phyloP scores from a whole-genome alignment of 1,284 basidiomycete species.

The Sanghuangporus weigelae region DNA sequence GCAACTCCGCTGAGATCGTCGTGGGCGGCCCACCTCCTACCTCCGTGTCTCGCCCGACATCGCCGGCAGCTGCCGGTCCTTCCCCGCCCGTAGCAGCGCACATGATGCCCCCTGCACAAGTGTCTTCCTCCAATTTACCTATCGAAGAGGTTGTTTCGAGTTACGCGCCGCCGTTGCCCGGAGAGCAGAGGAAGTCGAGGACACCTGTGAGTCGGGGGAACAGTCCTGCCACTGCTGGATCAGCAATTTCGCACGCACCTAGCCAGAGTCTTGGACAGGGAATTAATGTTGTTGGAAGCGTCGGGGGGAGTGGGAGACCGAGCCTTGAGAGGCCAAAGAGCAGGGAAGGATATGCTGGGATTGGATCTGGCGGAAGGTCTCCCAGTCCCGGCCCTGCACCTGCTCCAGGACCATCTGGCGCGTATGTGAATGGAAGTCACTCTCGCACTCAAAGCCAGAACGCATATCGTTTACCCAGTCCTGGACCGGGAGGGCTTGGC shows the following conservation, averaged over 20 bases:
- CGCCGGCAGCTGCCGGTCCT: slow-evolving; percentile 39
- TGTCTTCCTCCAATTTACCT: slow-evolving; percentile 34
- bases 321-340: slow-evolving; percentile 31
- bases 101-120: slow-evolving; percentile 61
- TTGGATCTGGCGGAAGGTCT: slow-evolving; percentile 60
- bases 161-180: slow-evolving; percentile 85
- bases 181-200: slow-evolving; percentile 63
- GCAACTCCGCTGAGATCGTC: slow-evolving; percentile 61
- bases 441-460: neutral
- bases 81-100: slow-evolving; percentile 60
- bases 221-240: slow-evolving; percentile 30
- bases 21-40: slow-evolving; percentile 67
- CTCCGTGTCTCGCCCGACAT: slow-evolving; percentile 57
- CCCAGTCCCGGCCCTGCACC: slow-evolving; percentile 55
- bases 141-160: slow-evolving; percentile 70
- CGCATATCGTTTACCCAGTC: slow-evolving; percentile 21
- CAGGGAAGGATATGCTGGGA: slow-evolving; percentile 69
- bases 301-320: slow-evolving; percentile 33
- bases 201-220: slow-evolving; percentile 39
- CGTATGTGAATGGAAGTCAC: slow-evolving; percentile 27
- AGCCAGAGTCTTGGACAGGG: slow-evolving; percentile 11
- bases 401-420: slow-evolving; percentile 29
- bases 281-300: slow-evolving; percentile 32
- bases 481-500: slow-evolving; percentile 31
- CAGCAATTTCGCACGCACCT: slow-evolving; percentile 20